Base-by-base conservation (phyloP, 1,284 basidiomycete genomes). In the Tilletia caries region DNA sequence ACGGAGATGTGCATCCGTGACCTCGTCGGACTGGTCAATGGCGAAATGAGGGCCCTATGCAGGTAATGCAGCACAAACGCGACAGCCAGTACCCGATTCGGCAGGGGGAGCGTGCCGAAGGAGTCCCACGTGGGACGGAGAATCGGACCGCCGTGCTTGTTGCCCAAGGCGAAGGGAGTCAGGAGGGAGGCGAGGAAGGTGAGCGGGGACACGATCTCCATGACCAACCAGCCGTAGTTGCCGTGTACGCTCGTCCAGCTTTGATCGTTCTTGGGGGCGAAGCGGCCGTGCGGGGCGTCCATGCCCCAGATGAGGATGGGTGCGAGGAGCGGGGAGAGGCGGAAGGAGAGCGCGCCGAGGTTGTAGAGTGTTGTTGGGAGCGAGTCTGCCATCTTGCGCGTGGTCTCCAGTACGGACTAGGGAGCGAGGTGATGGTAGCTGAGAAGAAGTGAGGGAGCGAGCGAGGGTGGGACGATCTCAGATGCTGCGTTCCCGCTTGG, bases 41-140 rank as follows among this genome's bases (percentile, higher is more conserved):
- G 94, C 0, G 89, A 91, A 37, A 95, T 81, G 70, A 96, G 70
- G 3, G 92, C 89, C 48, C 94, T 90, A 83, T 95, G 93, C 66
- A 87, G 75, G 83, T 96, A 96, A 85, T 97, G 93, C 0, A 87
- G 75, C 58, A 93, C 81, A 83, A 88, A 95, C 66, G 91, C 85
- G 0, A 83, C 74, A 20, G 87, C 85, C 64, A 93, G 86, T 33
- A 92, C 73, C 29, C 86, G 85, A 58, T 89, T 86, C 0, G 88
- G 86, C 50, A 77, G 78, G 6, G 79, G 79, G n/a, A 85, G 74
- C 64, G 82, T 70, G 32, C 84, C 75, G 58, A 85, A 76, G 34
- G 73, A 64, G 15, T 67, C 46, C 29, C 77, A 73, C 12, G 73
- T 69, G 0, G 71, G 68, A 85, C 71, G 85, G 81, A 76, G 62